phyloP scores from a whole-genome alignment of 2,329 filamentous ascomycete genomes.

The Lachnellula suecica region DNA sequence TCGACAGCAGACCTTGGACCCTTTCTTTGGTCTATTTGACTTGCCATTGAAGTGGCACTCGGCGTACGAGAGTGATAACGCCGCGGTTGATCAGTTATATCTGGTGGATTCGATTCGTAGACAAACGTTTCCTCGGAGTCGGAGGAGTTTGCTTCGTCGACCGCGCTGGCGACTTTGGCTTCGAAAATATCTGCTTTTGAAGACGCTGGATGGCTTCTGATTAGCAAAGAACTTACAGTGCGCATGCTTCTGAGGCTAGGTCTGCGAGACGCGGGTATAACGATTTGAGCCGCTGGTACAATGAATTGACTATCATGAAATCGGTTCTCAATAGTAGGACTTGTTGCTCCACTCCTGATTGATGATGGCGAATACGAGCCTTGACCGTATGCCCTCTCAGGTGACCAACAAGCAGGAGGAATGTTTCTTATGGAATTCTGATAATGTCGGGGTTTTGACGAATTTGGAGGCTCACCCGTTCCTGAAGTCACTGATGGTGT shows the following conservation, averaged over 20 bases:
- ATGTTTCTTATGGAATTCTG: conserved; percentile 31
- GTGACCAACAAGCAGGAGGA: conserved; percentile 16
- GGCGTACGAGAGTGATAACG: conserved; percentile 93
- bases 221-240: conserved; percentile 46
- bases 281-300: conserved; percentile 6
- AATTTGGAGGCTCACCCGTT: conserved; percentile 61
- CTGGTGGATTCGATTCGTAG: conserved; percentile 94
- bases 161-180: conserved; percentile 91
- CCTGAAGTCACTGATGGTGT: conserved; percentile 68
- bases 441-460: conserved; percentile 38
- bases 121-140: conserved; percentile 99
- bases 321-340: conserved; percentile 27
- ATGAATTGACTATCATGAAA: conserved; percentile 4
- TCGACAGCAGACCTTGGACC: conserved; percentile 62
- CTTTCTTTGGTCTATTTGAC: conserved; percentile 59
- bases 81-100: conserved; percentile 59
- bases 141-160: conserved; percentile 93
- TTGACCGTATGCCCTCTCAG: conserved; percentile 26
- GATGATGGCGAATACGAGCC: conserved; percentile 20
- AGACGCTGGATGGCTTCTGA: conserved; percentile 59
- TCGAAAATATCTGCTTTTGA: conserved; percentile 99
- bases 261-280: conserved; percentile 33
- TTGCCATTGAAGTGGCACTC: conserved; percentile 82
- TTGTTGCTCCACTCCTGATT: conserved; percentile 24
- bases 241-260: conserved; percentile 37